Evolutionary conservation across 805 yeast genomes (phyloP).

Genomic region (Nakazawaea populi): DNA sequence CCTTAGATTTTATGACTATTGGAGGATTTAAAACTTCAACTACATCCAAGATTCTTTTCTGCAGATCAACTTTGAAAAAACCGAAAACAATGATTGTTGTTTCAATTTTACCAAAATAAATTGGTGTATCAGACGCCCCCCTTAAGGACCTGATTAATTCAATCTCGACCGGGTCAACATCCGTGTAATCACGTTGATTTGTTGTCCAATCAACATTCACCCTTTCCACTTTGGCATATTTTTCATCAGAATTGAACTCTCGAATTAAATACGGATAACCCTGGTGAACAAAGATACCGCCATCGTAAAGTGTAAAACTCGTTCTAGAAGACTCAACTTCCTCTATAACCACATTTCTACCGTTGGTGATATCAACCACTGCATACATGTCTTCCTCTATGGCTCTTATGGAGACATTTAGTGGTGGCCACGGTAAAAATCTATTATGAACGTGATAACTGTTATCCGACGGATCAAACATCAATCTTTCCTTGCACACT

Average conservation of each 20-base stretch:
- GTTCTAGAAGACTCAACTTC: conserved; percentile 86
- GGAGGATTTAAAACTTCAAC: conserved; percentile 93
- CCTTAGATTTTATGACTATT: conserved; percentile 58
- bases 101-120: conserved; percentile 68
- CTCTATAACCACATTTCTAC: conserved; percentile 74
- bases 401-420: conserved; percentile 72
- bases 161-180: conserved; percentile 80
- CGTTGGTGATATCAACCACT: conserved; percentile 83
- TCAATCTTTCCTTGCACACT: conserved; percentile 33
- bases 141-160: conserved; percentile 54
- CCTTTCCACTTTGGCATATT: conserved; percentile 77
- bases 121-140: conserved; percentile 45
- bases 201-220: conserved; percentile 95
- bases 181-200: conserved; percentile 84
- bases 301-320: conserved; percentile 83
- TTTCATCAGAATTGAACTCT: conserved; percentile 76
- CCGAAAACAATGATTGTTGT: conserved; percentile 84
- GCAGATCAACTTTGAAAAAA: conserved; percentile 77
- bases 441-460: conserved; percentile 50
- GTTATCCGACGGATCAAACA: conserved; percentile 33
- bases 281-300: conserved; percentile 91
- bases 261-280: conserved; percentile 85
- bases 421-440: conserved; percentile 79
- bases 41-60: conserved; percentile 80
- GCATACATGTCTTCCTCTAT: conserved; percentile 79